Evolutionary conservation across 2,329 filamentous ascomycete genomes (phyloP).

Genomic region (Beauveria sp.): DNA sequence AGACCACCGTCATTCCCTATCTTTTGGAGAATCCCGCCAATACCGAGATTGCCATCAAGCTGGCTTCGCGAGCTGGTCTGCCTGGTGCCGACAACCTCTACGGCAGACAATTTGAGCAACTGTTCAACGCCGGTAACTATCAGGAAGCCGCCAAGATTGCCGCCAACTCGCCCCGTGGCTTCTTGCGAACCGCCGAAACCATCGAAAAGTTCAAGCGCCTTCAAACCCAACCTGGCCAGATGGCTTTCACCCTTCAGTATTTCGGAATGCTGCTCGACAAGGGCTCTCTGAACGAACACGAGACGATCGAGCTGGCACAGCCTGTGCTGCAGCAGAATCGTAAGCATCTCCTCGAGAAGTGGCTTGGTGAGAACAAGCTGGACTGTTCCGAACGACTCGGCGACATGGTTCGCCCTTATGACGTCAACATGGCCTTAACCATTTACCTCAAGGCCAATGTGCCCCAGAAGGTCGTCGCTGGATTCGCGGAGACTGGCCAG

Average conservation of each 20-base stretch:
- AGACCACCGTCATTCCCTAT: conserved; percentile 85
- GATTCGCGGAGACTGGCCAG: conserved; percentile 89
- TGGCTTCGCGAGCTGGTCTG: conserved; percentile 88
- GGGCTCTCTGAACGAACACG: conserved; percentile 83
- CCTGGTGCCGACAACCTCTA: conserved; percentile 93
- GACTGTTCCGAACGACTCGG: conserved; percentile 94
- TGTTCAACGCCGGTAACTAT: conserved; percentile 74
- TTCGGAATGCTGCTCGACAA: conserved; percentile 97
- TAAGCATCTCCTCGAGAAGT: conserved; percentile 95
- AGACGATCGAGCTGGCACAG: conserved; percentile 87
- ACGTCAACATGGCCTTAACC: conserved; percentile 75
- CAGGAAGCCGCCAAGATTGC: conserved; percentile 89
- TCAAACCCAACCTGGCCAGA: conserved; percentile 71
- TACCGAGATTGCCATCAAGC: conserved; percentile 86
- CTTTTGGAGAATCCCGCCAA: conserved; percentile 95
- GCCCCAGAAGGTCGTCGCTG: conserved; percentile 88
- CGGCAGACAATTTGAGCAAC: conserved; percentile 82
- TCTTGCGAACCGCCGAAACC: conserved; percentile 87
- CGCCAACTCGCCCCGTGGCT: conserved; percentile 91
- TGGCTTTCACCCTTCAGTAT: conserved; percentile 93
- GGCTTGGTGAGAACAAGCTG: conserved; percentile 93
- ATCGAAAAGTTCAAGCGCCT: conserved; percentile 93
- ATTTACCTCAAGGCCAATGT: conserved; percentile 91
- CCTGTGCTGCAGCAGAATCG: conserved; percentile 90
- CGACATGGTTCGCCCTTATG: conserved; percentile 85